phyloP scores from a whole-genome alignment of 192 early-diverging fungal species.

The Chytriomyces sp. region DNA sequence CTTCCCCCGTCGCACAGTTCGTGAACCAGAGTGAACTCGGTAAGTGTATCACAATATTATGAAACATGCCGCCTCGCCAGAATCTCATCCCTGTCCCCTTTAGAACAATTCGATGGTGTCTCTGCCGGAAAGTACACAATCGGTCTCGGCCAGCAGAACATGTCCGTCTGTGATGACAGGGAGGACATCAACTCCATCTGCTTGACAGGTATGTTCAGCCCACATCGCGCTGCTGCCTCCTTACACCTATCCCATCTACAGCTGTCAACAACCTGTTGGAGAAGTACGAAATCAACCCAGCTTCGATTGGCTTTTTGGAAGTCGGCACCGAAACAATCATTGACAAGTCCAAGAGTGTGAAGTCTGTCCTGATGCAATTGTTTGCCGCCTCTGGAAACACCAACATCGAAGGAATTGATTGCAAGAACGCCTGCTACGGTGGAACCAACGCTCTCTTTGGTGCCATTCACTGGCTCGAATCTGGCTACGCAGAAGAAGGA shows the following conservation, averaged over 20 bases:
- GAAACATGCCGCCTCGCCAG: not conserved
- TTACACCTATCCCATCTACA: slow-evolving; percentile 13
- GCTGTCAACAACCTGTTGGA: slow-evolving; percentile 91
- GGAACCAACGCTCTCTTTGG: slow-evolving; percentile 96
- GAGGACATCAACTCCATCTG: slow-evolving; percentile 93
- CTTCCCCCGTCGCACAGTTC: slow-evolving; percentile 34
- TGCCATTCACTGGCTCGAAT: slow-evolving; percentile 97
- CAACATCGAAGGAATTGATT: slow-evolving; percentile 95
- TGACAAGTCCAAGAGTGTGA: slow-evolving; percentile 98
- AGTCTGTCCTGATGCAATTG: slow-evolving; percentile 94
- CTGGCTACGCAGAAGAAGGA: slow-evolving; percentile 91
- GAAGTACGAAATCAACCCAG: slow-evolving; percentile 86
- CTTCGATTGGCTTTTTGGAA: slow-evolving; percentile 90
- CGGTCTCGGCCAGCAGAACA: slow-evolving; percentile 93
- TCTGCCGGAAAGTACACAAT: slow-evolving; percentile 98
- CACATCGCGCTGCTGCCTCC: not conserved
- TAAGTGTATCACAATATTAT: slow-evolving; percentile 6
- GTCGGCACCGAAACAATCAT: slow-evolving; percentile 99
- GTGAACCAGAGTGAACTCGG: slow-evolving; percentile 58
- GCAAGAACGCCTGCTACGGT: slow-evolving; percentile 99
- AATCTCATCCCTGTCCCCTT: not conserved
- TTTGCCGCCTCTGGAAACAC: slow-evolving; percentile 90
- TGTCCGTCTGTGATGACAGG: slow-evolving; percentile 95
- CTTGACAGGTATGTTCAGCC: slow-evolving; percentile 70
- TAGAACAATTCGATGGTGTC: slow-evolving; percentile 90